Conservation (phyloP, 106 monocot species). For the Posidonia australis region DNA sequence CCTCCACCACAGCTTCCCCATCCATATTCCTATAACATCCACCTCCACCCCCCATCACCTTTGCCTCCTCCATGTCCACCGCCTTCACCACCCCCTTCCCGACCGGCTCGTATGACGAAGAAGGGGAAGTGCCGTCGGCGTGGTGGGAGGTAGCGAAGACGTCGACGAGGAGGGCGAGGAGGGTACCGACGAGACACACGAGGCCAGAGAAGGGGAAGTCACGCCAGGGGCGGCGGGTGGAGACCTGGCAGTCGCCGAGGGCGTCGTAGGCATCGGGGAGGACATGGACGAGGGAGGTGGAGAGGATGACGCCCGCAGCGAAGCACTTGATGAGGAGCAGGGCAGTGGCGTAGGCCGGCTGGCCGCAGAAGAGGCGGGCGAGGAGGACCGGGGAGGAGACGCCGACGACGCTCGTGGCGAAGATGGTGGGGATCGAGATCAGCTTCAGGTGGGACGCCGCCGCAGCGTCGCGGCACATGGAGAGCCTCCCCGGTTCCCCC, state of each 20-base stretch:
- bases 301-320: slow-evolving; percentile 88
- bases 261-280: slow-evolving; percentile 84
- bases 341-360: slow-evolving; percentile 33
- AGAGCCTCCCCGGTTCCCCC: slow-evolving; percentile 6
- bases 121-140: background rate
- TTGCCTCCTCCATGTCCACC: background rate
- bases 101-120: background rate
- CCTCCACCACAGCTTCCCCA: slow-evolving; percentile 9
- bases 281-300: slow-evolving; percentile 93
- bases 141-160: slow-evolving; percentile 56
- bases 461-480: slow-evolving; percentile 46
- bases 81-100: slow-evolving; percentile 6
- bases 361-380: slow-evolving; percentile 44
- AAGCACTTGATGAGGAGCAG: slow-evolving; percentile 91
- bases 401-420: slow-evolving; percentile 53
- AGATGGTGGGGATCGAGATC: slow-evolving; percentile 54
- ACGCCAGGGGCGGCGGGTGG: slow-evolving; percentile 56
- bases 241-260: slow-evolving; percentile 62
- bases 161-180: slow-evolving; percentile 88
- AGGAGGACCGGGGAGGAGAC: slow-evolving; percentile 63
- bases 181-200: slow-evolving; percentile 55
- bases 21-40: slow-evolving; percentile 8
- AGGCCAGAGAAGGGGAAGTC: slow-evolving; percentile 95
- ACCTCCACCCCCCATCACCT: slow-evolving; percentile 13
- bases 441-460: slow-evolving; percentile 66